phyloP scores from a whole-genome alignment of 345 rosid species.

The Gynandropsis gynandra region DNA sequence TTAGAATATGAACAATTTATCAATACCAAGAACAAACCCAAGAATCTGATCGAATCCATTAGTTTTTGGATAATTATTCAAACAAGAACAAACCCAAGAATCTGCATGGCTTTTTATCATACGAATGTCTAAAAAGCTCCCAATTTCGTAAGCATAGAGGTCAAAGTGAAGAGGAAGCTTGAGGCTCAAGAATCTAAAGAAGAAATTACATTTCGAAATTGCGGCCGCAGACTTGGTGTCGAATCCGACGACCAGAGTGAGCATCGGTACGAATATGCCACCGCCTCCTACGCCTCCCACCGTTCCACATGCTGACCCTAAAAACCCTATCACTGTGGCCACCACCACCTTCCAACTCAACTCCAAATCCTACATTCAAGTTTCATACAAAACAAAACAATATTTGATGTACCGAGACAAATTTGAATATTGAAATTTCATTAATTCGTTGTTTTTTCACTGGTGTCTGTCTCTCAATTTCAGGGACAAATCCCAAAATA shows the following conservation, averaged over 20 bases:
- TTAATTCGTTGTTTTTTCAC: no score
- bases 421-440: no score
- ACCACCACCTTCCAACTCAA: slow-evolving; percentile 56
- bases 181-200: not conserved
- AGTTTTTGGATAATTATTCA: not conserved
- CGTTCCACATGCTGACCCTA: slow-evolving; percentile 91
- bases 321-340: slow-evolving; percentile 75
- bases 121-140: not conserved
- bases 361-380: slow-evolving; percentile 45
- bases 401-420: not conserved
- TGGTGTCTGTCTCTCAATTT: no score
- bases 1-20: slow-evolving; percentile 4
- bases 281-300: slow-evolving; percentile 99
- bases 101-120: not conserved
- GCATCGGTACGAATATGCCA: slow-evolving; percentile 96
- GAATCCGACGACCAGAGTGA: slow-evolving; percentile 77
- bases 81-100: not conserved
- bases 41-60: not conserved
- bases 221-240: slow-evolving; percentile 97
- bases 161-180: not conserved
- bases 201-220: slow-evolving; percentile 66
- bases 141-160: not conserved
- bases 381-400: not conserved
- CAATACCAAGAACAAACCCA: not conserved
- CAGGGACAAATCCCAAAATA: no score